Conservation (phyloP, 441 rosid species). For the Eutrema salsugineum region DNA sequence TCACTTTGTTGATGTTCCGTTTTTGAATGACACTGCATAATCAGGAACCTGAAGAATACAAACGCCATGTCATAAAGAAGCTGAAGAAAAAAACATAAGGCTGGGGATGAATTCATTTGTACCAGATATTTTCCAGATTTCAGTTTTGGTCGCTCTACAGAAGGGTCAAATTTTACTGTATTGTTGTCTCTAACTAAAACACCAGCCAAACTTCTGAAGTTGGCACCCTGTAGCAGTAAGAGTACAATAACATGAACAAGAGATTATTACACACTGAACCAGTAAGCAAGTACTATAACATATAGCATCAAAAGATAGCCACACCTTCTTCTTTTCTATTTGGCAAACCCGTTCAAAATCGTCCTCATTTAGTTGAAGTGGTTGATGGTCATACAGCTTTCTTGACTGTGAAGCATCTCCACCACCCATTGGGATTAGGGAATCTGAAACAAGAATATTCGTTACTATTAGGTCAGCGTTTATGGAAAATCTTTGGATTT, state of each 20-base stretch:
- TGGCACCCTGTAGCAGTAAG: conserved; percentile 28
- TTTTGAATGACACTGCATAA: conserved; percentile 23
- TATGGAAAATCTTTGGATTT: not conserved
- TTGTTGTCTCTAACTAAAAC: conserved; percentile 30
- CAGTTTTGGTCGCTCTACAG: conserved; percentile 18
- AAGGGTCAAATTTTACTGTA: conserved; percentile 15
- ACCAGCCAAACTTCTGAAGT: conserved; percentile 31
- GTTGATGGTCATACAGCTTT: conserved; percentile 50
- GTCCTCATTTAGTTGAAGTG: conserved; percentile 36
- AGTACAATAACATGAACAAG: not conserved
- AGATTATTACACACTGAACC: not conserved
- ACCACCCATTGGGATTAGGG: not conserved
- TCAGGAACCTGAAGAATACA: conserved; percentile 31
- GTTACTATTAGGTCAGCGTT: not conserved
- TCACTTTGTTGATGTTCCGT: conserved; percentile 28
- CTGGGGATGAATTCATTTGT: not conserved
- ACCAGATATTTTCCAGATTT: conserved; percentile 37
- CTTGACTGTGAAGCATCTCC: not conserved
- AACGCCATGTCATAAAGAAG: not conserved
- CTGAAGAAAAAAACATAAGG: not conserved
- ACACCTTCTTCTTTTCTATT: conserved; percentile 66
- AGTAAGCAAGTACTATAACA: not conserved
- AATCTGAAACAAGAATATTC: conserved; percentile 2
- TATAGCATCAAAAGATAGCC: not conserved
- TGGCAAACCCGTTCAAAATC: conserved; percentile 52